phyloP scores from a whole-genome alignment of 768 basidiomycete genomes.

The Boletales sp. region DNA sequence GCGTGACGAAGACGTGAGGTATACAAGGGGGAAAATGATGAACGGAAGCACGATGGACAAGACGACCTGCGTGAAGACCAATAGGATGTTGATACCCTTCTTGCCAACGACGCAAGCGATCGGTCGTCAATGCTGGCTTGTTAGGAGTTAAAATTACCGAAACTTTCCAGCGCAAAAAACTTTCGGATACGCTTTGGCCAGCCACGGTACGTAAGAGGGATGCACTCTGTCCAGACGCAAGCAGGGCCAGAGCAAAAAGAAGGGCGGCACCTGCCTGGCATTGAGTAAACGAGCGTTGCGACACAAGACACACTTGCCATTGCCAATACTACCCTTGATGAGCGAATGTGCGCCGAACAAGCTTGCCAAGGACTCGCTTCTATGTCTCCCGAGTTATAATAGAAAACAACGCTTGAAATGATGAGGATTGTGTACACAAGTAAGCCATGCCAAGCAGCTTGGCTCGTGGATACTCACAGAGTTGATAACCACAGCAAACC shows the following conservation, averaged over 20 bases:
- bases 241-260: constrained; percentile 84
- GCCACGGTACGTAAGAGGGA: constrained; percentile 87
- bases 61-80: constrained; percentile 85
- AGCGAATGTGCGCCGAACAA: constrained; percentile 83
- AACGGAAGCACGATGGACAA: constrained; percentile 84
- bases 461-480: constrained; percentile 49
- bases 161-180: constrained; percentile 83
- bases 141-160: constrained; percentile 43
- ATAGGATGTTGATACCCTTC: constrained; percentile 66
- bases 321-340: constrained; percentile 63
- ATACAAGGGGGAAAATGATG: constrained; percentile 78
- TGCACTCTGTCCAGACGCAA: constrained; percentile 86
- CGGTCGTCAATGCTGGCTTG: constrained; percentile 27
- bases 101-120: constrained; percentile 76
- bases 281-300: background rate
- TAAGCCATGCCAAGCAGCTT: background rate
- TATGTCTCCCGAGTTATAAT: constrained; percentile 44
- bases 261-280: constrained; percentile 60
- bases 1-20: constrained; percentile 58
- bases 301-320: constrained; percentile 40
- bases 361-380: constrained; percentile 53
- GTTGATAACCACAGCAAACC: constrained; percentile 88
- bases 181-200: constrained; percentile 88
- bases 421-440: constrained; percentile 62
- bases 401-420: constrained; percentile 80